These are phyloP conservation scores for Kalmusia sp. DNA, from an alignment of 2,329 filamentous ascomycete genomes.

Conservation along the genomic window DNA sequence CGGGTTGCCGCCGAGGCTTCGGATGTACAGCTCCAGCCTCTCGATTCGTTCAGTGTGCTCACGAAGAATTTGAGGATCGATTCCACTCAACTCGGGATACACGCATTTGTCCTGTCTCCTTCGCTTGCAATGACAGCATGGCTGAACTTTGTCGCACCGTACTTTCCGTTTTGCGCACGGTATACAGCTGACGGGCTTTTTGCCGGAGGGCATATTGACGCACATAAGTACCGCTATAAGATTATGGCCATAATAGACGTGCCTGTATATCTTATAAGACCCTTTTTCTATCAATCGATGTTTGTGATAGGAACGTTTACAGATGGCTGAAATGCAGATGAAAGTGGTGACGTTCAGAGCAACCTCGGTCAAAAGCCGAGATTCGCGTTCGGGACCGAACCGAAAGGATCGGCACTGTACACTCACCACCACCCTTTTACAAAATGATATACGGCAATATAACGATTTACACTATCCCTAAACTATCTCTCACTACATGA, in stretches of 20 bases:
- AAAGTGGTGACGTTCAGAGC: background rate
- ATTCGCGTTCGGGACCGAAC: background rate
- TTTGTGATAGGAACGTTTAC: too few species aligned
- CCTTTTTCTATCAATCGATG: too few species aligned
- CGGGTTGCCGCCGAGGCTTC: background rate
- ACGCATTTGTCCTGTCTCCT: background rate
- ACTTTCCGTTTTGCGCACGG: background rate
- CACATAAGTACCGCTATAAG: background rate
- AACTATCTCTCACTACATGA: too few species aligned
- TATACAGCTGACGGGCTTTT: background rate
- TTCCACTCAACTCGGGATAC: background rate
- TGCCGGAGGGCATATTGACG: background rate
- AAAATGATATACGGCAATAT: too few species aligned
- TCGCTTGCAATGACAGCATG: background rate
- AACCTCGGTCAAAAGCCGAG: background rate
- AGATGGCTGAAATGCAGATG: background rate
- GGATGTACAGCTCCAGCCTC: background rate
- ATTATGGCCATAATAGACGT: too few species aligned
- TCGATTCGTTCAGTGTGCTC: background rate
- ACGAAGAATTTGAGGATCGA: background rate
- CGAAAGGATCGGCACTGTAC: background rate
- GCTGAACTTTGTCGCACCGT: background rate
- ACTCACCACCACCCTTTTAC: background rate
- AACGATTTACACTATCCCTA: background rate
- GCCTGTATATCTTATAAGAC: too few species aligned